Base-by-base conservation (phyloP, 225 moss, liverwort and hornwort species). In the Sphagnum tenellum region DNA sequence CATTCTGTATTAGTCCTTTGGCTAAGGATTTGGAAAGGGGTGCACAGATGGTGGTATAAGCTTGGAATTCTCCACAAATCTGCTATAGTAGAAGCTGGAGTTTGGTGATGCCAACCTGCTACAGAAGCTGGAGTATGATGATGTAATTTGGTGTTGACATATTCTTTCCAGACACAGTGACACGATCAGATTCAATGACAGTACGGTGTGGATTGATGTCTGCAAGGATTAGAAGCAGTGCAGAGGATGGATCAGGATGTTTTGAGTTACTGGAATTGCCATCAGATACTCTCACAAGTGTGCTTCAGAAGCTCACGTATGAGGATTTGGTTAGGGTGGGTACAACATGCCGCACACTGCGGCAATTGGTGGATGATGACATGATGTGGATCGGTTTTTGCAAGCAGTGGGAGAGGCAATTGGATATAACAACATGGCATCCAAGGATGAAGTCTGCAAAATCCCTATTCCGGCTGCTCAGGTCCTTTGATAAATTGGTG, bases 331-430 rank as follows among this genome's bases (percentile, higher is more conserved):
- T 76, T 4, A 57, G 14, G 57, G 58, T 76, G 3, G 57, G 73
- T 13, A 67, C 58, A 4, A 51, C 65, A 3, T 46, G 70, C 6
- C 70, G 62, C 48, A 58, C 47, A 46, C 7, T 68, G 54, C 54
- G 62, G 5, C 9, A 58, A 0, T 46, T 67, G 2, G 55, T 65
- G 5, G 45, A 70, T 55, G 56, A 68, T 8, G 80, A 80, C 49
- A 14, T 51, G 50, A 45, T 80, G 44, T 76, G 80, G 80, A 50
- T 70, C 61, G 61, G 70, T 44, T 69, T 66, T 12, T 80, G 80
- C 64, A 54, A 56, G 59, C 49, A 45, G 7, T 80, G 80, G 80
- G 68, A 73, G 55, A 57, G 64, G 7, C 7, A 61, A 45, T 69
- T 80, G 64, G 50, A 80, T 67, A 2, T 80, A 46, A 50, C 29